Base-by-base conservation (phyloP, 2,329 filamentous ascomycete genomes). In the Coniochaeta sp. region DNA sequence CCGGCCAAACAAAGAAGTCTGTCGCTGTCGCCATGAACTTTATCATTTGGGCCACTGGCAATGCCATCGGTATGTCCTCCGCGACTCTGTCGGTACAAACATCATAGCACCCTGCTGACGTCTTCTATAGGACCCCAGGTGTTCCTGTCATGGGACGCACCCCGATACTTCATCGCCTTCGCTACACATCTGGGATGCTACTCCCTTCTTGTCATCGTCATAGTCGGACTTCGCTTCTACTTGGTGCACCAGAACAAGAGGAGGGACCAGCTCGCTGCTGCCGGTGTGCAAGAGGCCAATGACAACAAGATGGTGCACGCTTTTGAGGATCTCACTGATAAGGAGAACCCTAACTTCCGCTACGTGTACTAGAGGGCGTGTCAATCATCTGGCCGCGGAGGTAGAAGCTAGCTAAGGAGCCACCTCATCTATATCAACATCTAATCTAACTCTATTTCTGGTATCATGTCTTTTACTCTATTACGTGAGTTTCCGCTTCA, bases 1-100 rank as follows among this genome's bases (percentile, higher is more conserved):
- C 85, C 28, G 89, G 89, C 0, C 86, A 89, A 66, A 91, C 88
- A 1, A 91, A 91, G 74, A 90, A 90, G 71, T 81, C 82, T 0
- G 80, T 87, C 11, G 85, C 83, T 7, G 81, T 90, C 3, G 86
- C 88, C 6, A 80, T 84, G 64, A 90, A 89, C 71, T 90, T 91
- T 68, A 79, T 90, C 64, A 81, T 84, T 47, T 90, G 87, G 87
- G 81, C 84, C 22, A 79, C 81, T 0, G 88, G 88, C 0, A 90
- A 90, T 65, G 82, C 86, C 1, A 84, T 88, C 55, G 86, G 83
- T 74, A 74, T 69, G 70, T 22, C n/a, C n/a, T n/a, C n/a, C n/a
- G n/a, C n/a, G n/a, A n/a, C n/a, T n/a, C n/a, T n/a, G n/a, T n/a
- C n/a, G n/a, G n/a, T n/a, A n/a, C n/a, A n/a, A n/a, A n/a, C n/a